Base-by-base conservation (phyloP, 768 basidiomycete species). In the Termitomyces bulborhizus region DNA sequence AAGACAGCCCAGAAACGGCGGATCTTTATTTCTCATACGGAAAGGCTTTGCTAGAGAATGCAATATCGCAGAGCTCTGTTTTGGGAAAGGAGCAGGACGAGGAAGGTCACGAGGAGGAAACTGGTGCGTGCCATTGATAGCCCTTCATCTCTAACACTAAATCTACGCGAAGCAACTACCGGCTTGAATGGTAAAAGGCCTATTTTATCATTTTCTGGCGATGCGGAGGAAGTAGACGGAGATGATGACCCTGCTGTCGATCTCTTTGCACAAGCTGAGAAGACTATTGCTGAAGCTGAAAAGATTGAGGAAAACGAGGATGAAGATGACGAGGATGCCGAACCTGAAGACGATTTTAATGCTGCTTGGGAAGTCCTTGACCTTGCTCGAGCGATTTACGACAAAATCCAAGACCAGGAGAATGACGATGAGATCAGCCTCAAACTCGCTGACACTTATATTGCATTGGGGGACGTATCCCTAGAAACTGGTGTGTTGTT, bases 291-390 rank as follows among this genome's bases (percentile, higher is more conserved):
- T 8, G 79, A 80, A 53, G 75, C 65, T 3, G 78, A 72, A 5
- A 79, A 74, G 57, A 67, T 65, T 0, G 79, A 78, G 7, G 79
- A 77, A 12, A 80, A 71, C 1, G 83, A 75, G 0, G 83, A 77
- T 0, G 81, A 76, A 3, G 83, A 79, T 6, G 83, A 78, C 8
- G 89, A 83, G 3, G 88, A 85, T 12, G 88, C 68, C 3, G 92
- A 90, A 63, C 92, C 91, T 0, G 96, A 97, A 63, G 97, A 99
- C 62, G 97, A 98, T 64, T 97, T 97, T 69, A 97, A 96, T 61
- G 93, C 92, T 26, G 93, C 97, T 12, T 99, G 96, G 94, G 91
- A 97, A 66, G 87, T 96, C 3, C 77, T 99, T n/a, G 97, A 99
- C 62, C 83, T 96, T 54, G 95, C 96, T 21, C 79, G 95, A 40